Conservation (phyloP, 2,329 filamentous ascomycete genomes). For the Lachnellula arida region DNA sequence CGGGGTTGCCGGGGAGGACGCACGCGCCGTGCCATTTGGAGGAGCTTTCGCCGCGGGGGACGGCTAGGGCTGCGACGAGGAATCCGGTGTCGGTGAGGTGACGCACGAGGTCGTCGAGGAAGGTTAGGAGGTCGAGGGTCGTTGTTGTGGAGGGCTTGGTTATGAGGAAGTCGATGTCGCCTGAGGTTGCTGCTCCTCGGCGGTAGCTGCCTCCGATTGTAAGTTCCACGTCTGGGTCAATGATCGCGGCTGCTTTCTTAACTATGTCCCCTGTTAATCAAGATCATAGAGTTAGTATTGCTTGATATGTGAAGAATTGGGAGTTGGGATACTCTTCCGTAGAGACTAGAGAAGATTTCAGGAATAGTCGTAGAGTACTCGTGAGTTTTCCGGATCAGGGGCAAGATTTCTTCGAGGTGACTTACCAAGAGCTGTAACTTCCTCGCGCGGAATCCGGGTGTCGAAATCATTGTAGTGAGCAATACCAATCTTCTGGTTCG, state of each 20-base stretch:
- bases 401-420: no score
- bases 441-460: constrained; percentile 68
- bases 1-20: constrained; percentile 51
- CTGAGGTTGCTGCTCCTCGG: constrained; percentile 66
- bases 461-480: constrained; percentile 78
- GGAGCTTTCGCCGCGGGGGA: constrained; percentile 43
- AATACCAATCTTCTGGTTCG: constrained; percentile 70
- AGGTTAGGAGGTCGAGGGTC: constrained; percentile 52
- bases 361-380: no score
- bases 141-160: constrained; percentile 58
- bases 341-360: no score
- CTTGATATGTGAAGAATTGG: no score
- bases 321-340: no score
- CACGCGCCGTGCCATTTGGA: constrained; percentile 90
- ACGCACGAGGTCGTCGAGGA: constrained; percentile 60
- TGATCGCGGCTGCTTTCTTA: constrained; percentile 46
- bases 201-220: constrained; percentile 83
- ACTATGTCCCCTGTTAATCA: constrained; percentile 45
- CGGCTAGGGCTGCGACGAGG: constrained; percentile 65
- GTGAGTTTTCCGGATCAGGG: no score
- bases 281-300: no score
- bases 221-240: constrained; percentile 63
- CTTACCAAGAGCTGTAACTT: constrained; percentile 65
- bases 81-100: constrained; percentile 58
- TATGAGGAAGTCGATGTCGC: constrained; percentile 83